phyloP scores from a whole-genome alignment of 805 yeast genomes.

The Saccharomycopsis fodiens region DNA sequence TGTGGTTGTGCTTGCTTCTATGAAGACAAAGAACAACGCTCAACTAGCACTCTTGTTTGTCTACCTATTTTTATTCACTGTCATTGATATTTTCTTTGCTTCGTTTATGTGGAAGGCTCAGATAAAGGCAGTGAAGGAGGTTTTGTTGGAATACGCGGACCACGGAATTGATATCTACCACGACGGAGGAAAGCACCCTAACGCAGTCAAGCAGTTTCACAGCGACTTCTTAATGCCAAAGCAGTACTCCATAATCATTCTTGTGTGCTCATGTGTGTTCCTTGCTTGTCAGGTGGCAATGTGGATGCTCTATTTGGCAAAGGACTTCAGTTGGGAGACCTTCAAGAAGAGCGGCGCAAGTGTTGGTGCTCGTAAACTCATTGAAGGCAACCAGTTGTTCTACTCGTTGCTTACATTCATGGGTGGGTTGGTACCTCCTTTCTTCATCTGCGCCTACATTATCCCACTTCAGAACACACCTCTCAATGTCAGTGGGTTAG shows the following conservation, averaged over 20 bases:
- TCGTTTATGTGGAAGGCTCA: not conserved
- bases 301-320: slow-evolving; percentile 15
- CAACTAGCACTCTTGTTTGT: slow-evolving; percentile 10
- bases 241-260: slow-evolving; percentile 1
- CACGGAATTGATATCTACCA: slow-evolving; percentile 15
- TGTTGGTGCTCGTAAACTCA: slow-evolving; percentile 1
- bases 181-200: slow-evolving; percentile 7
- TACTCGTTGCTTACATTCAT: slow-evolving; percentile 10
- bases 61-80: slow-evolving; percentile 7
- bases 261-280: slow-evolving; percentile 1
- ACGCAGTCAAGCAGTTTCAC: slow-evolving; percentile 4
- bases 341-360: slow-evolving; percentile 17
- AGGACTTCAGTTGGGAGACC: slow-evolving; percentile 17
- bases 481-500: slow-evolving; percentile 4
- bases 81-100: slow-evolving; percentile 9
- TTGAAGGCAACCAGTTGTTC: slow-evolving; percentile 7
- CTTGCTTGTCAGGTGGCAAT: slow-evolving; percentile 8
- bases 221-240: slow-evolving; percentile 2
- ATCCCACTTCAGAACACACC: slow-evolving; percentile 6
- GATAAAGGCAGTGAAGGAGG: not conserved
- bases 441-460: slow-evolving; percentile 11
- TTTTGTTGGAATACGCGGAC: slow-evolving; percentile 3
- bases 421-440: slow-evolving; percentile 12
- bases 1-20: slow-evolving; percentile 2
- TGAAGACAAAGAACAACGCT: slow-evolving; percentile 11